A percentile compares a stretch with the other conserved stretches of the same genome.
These are phyloP conservation scores for Neopestalotiopsis rosae DNA, from an alignment of 2,329 filamentous ascomycete species.

Conservation along the genomic window DNA sequence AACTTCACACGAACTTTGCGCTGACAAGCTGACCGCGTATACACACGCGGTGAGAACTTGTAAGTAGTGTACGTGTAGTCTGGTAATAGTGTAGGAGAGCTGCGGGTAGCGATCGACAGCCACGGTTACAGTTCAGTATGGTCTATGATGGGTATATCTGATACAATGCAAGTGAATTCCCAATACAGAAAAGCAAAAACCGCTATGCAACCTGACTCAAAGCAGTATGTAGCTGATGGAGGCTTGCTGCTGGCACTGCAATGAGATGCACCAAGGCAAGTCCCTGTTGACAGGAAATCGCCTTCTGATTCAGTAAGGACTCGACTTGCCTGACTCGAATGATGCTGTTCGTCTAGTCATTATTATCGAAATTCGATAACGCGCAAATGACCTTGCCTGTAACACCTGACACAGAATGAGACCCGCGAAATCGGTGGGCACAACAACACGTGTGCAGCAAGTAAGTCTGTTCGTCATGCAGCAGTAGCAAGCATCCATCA, in stretches of 20 bases:
- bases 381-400: neutral
- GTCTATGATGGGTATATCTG: conserved; percentile 2
- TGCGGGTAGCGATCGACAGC: neutral
- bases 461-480: neutral
- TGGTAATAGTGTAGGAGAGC: conserved; percentile 20
- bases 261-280: neutral
- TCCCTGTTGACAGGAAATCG: neutral
- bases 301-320: neutral
- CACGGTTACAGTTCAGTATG: neutral
- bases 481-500: neutral
- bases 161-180: neutral
- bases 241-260: neutral
- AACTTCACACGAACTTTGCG: neutral
- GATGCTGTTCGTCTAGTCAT: neutral
- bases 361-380: neutral
- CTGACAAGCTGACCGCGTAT: neutral
- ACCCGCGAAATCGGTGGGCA: conserved; percentile 1
- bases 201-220: neutral
- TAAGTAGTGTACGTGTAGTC: neutral
- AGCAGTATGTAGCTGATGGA: neutral
- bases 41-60: neutral
- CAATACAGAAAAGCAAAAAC: too few relatives aligned
- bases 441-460: conserved; percentile 11
- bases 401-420: neutral
- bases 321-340: neutral